A percentile compares a stretch with the other conserved stretches of the same genome.
Evolutionary conservation across 139 green algal genomes (phyloP).

Genomic region (Dunaliella primolecta): DNA sequence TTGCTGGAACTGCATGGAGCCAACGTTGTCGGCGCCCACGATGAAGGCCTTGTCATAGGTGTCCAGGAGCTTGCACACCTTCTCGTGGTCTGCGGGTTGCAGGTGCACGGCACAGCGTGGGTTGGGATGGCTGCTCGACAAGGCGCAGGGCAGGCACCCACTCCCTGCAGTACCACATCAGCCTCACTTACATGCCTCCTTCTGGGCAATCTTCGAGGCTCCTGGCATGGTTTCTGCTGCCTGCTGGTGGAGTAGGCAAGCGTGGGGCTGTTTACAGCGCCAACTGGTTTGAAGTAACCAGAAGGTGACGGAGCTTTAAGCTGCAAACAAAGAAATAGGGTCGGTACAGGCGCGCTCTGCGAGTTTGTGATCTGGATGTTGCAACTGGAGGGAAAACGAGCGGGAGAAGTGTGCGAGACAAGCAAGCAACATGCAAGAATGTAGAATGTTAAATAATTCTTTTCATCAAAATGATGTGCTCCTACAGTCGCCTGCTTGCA

Average conservation of each 20-base stretch:
- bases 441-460: no score
- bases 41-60: constrained; percentile 88
- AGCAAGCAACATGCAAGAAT: no score
- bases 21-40: constrained; percentile 98
- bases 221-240: constrained; percentile 66
- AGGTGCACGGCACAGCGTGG: not conserved
- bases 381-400: no score
- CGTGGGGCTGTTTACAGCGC: no score
- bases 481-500: no score
- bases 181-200: constrained; percentile 63
- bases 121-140: not conserved
- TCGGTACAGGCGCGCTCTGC: no score
- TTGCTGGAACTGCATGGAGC: constrained; percentile 96
- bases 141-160: not conserved
- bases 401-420: no score
- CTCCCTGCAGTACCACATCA: not conserved
- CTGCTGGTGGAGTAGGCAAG: no score
- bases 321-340: no score
- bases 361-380: no score
- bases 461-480: no score
- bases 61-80: constrained; percentile 76
- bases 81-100: constrained; percentile 72
- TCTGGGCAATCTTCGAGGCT: constrained; percentile 61
- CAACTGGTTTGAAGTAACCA: not conserved
- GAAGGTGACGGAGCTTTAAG: not conserved